Base-by-base conservation (phyloP, 768 basidiomycete genomes). In the Mycena maculata region DNA sequence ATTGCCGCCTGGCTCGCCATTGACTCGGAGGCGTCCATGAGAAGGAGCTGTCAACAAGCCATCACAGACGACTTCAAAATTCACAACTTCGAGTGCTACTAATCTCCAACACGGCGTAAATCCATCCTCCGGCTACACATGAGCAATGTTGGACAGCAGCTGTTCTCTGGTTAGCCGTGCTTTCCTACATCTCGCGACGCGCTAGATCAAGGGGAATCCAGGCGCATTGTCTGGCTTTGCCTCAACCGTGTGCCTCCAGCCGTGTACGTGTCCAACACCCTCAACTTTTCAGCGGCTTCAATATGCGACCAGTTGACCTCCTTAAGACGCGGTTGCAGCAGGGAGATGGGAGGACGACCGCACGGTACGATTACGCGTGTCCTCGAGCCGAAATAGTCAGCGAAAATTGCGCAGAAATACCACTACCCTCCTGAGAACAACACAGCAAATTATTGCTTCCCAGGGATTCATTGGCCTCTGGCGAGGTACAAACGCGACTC, bases 251-350 rank as follows among this genome's bases (percentile, higher is more conserved):
- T 84, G 84, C 68, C 85, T 95, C 15, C 93, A 95, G 72, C 93
- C 93, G 60, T 88, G 92, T 93, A 57, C 39, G 58, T 50, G 27
- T n/a, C 12, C 2, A 33, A 30, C 9, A 2, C 44, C 20, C 47
- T 25, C 23, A 16, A 27, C 4, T 31, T 23, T 55, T 33, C 25
- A 25, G 50, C 33, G 42, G 23, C 30, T 54, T 64, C 53, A 8
- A 62, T 16, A 47, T 30, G 30, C 27, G 44, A 31, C 22, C 5
- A 94, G 93, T 97, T 70, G 96, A 98, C 80, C 82, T 97, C 25
- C 78, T 98, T 71, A 98, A 98, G 80, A 97, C 96, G n/a, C 86
- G 95, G 50, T 75, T 96, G 71, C 95, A 96, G 76, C 94, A 96
- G 78, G 88, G 89, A 58, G 91, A 92, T 77, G 85, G 85, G 8